Evolutionary conservation across 2,329 filamentous ascomycete species (phyloP), one percentile per base, ranked within the genome.

Genomic region (Colletotrichum abscissum): DNA sequence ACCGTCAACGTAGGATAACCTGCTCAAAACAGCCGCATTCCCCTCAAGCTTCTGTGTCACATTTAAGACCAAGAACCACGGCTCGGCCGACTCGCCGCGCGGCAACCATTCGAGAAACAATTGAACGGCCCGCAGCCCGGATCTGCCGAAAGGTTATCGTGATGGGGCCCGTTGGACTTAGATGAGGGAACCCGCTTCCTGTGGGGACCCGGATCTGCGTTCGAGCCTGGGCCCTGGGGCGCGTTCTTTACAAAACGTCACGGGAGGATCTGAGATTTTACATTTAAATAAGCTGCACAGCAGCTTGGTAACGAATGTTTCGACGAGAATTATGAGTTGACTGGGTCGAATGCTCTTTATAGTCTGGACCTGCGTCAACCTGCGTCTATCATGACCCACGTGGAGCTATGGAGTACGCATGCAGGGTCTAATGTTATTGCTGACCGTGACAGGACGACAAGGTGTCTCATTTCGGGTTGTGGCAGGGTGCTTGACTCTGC

Each of bases 61-160:
- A 19, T 63, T 54, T 2, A 35, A 1, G 19, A 33, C 24, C 19
- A 49, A 33, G 2, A 16, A n/a, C 9, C n/a, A n/a, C 42, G 60
- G 60, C 28, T 22, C 42, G n/a, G 3, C 60, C 42, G 42, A 30
- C 24, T 49, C 42, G 26, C 28, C 7, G 12, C 42, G 60, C 22
- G 60, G 9, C 12, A 12, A 3, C 33, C 33, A 5, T 35, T 54
- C n/a, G 4, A 24, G 35, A 30, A 38, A 64, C 12, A 55, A 22
- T 22, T 22, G 30, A 16, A 5, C 62, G 62, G 62, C 30, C 62
- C 62, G 49, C 49, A 38, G 22, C 28, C 30, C 30, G 49, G 49
- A 49, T 63, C 49, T 64, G 16, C 62, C 62, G 62, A 64, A 64
- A 56, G 12, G 19, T 42, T 38, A 64, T 42, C n/a, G 49, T 49